These are phyloP conservation scores for Colletotrichum sp. DNA, from an alignment of 2,329 filamentous ascomycete species.

Conservation along the genomic window DNA sequence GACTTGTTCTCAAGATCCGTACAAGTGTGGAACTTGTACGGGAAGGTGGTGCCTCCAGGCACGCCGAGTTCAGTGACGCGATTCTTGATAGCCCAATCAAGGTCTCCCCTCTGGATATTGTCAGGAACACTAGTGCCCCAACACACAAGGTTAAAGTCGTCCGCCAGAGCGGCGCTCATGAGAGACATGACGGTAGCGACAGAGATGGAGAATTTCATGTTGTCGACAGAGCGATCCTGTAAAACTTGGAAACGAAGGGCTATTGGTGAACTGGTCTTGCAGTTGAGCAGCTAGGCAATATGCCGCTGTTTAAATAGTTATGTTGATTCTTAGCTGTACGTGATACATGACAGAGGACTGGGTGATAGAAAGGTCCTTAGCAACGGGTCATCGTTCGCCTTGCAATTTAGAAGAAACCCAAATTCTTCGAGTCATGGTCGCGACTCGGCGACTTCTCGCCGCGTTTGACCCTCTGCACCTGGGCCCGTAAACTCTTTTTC, in stretches of 20 bases:
- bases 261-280: rapidly evolving
- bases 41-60: neutral
- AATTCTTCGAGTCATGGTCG: neutral
- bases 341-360: rapidly evolving
- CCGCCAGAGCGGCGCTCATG: neutral
- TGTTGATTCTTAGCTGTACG: neutral
- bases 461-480: neutral
- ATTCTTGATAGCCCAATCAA: neutral
- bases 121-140: neutral
- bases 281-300: rapidly evolving
- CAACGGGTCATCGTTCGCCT: neutral
- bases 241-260: neutral
- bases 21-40: neutral
- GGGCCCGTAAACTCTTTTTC: too few species aligned
- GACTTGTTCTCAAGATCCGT: neutral
- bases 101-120: neutral
- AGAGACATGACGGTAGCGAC: neutral
- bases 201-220: rapidly evolving
- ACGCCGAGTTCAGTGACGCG: neutral
- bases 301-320: rapidly evolving
- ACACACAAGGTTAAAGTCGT: neutral
- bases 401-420: neutral
- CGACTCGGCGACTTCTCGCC: neutral
- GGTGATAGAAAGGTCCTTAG: rapidly evolving
- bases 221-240: neutral